Base-by-base conservation (phyloP, 495 filamentous ascomycete species). In the Lasiosphaeriaceae sp. region DNA sequence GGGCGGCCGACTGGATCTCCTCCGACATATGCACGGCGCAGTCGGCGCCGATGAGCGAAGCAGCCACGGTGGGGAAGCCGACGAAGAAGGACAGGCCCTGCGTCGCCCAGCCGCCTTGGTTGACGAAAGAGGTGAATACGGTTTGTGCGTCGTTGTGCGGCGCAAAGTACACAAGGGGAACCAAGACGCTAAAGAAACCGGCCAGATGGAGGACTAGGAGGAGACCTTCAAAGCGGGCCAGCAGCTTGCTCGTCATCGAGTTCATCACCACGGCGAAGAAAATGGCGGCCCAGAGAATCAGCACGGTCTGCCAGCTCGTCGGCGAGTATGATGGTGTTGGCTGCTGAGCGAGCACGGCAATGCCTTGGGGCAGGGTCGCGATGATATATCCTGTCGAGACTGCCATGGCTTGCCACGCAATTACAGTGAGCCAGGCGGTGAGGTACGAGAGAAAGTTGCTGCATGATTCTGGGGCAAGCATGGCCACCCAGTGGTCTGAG, bases 11-110 rank as follows among this genome's bases (percentile, higher is more conserved):
- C 2, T 71, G 58, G 37, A 82, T 74, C 57, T 84, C 81, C 56
- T 84, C 81, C 16, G 80, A 69, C 79, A 82, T 82, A 71, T 82
- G 68, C 14, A 67, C 65, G 34, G 63, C 63, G 45, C 57, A 61
- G 46, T 70, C 64, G 19, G 59, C 60, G 17, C 67, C 67, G 21
- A 70, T 17, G n/a, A 67, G 52, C 14, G 58, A 41, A 24, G 43
- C 46, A 21, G 63, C 55, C 9, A 56, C 49, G 1, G 54, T 26
- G 6, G 62, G 53, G 16, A 70, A 46, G 0, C 70, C 71, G 19
- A 77, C 64, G 47, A 73, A 55, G 29, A 66, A 65, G 0, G 68
- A 58, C 11, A 73, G 19, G 0, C 71, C 74, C 44, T 74, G 70
- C 1, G 68, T 73, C 0, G 71, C 59, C 73, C 77, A 82, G 1